Conservation (phyloP, 768 basidiomycete species). For the Lentinula detonsa region DNA sequence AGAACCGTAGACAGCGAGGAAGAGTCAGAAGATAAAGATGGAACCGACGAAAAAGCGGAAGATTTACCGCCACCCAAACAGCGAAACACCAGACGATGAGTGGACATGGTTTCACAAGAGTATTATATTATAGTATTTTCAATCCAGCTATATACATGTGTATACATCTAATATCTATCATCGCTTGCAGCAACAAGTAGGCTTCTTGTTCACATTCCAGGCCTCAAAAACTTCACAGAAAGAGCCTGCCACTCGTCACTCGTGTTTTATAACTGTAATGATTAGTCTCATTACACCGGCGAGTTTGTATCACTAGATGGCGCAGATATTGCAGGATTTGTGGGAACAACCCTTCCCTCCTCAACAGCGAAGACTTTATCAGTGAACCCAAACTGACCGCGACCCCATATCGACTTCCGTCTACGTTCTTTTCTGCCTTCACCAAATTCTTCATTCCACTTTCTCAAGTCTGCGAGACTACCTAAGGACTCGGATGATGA, state of each 20-base stretch:
- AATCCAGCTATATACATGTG: background rate
- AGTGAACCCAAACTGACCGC: constrained; percentile 82
- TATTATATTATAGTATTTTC: background rate
- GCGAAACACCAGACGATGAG: constrained; percentile 11
- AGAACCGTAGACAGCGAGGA: constrained; percentile 32
- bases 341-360: constrained; percentile 37
- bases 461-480: constrained; percentile 66
- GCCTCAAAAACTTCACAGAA: background rate
- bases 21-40: constrained; percentile 17
- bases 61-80: constrained; percentile 6
- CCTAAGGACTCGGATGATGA: constrained; percentile 81
- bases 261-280: background rate
- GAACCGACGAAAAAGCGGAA: constrained; percentile 6
- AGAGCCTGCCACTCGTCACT: background rate
- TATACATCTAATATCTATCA: background rate
- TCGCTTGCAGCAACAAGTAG: too few relatives aligned
- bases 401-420: constrained; percentile 77
- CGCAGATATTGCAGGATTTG: background rate
- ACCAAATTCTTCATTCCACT: constrained; percentile 94
- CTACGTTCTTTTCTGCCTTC: constrained; percentile 69
- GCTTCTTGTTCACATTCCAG: too few relatives aligned
- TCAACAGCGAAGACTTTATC: constrained; percentile 32
- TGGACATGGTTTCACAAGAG: background rate
- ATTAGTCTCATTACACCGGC: background rate
- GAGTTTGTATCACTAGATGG: constrained; percentile 3